Evolutionary conservation across 805 yeast genomes (phyloP), one percentile per base, ranked within the genome.

Genomic region (Torulaspora maleeae): DNA sequence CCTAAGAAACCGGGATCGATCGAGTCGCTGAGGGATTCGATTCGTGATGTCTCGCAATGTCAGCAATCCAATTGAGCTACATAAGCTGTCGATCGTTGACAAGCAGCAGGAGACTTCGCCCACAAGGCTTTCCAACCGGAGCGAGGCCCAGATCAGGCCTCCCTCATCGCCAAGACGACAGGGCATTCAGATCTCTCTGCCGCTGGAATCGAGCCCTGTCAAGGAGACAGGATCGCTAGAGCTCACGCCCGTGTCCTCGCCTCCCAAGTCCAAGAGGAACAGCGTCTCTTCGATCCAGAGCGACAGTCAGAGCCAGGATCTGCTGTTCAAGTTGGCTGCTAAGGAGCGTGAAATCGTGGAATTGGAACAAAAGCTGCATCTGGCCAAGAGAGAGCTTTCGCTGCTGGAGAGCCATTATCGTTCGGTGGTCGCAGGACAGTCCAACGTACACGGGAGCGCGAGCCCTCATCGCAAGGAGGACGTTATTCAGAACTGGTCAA

Each of bases 331-430:
- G 35, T 51, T 75, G 41, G 79, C 84, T 0, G 54, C 72, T 2
- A 80, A 80, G 55, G 82, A 79, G 54, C 69, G 80, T 48, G 72
- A 72, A 44, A 71, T 80, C 7, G 49, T 70, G 13, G 82, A 78
- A 39, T 57, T 77, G 45, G 75, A 73, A 53, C 62, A 68, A n/a
- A 68, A 69, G 27, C 56, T 70, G 43, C 66, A 67, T 11, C 19
- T 29, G 20, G 53, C 74, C 3, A 72, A 72, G 50, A 54, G 53
- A 4, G 77, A 75, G 25, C 48, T 76, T 17, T 55, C 54, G 12
- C 52, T 52, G 4, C 45, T 75, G 27, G 75, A 74, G 33, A 45
- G 27, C 10, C 50, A 40, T 12, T 47, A 30, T 27, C 48, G 40
- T 11, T 36, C 46, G 8, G 34, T 34, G 13, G 30, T 38, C 3